These are phyloP conservation scores for Trichoderma orchidacearum DNA, from an alignment of 495 filamentous ascomycete species.

Conservation along the genomic window DNA sequence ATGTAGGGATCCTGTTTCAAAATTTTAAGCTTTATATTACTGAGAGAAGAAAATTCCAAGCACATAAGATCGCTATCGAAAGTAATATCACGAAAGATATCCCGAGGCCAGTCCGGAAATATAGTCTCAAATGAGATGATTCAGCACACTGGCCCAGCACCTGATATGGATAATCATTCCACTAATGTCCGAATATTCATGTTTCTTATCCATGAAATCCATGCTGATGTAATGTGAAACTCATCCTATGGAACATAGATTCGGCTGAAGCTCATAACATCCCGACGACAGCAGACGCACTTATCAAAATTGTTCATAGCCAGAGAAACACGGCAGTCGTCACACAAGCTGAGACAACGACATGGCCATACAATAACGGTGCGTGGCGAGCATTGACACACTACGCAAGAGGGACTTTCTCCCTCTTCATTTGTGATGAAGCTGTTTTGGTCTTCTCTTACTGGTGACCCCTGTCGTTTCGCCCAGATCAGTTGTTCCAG, in stretches of 20 bases:
- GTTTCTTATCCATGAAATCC: neutral
- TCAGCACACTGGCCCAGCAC: no score
- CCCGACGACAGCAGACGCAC: slow-evolving; percentile 83
- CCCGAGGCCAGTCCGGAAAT: no score
- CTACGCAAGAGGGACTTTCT: slow-evolving; percentile 77
- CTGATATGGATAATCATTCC: no score
- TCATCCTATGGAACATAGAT: slow-evolving; percentile 72
- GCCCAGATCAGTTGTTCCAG: slow-evolving; percentile 74
- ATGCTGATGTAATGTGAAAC: neutral
- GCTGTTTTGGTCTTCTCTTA: slow-evolving; percentile 4
- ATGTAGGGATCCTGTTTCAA: no score
- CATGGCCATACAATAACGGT: slow-evolving; percentile 96
- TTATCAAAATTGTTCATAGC: slow-evolving; percentile 95
- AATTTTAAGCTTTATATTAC: neutral
- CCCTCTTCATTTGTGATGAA: slow-evolving; percentile 48
- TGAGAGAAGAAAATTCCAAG: neutral
- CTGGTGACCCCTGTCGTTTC: slow-evolving; percentile 23
- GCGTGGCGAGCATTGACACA: slow-evolving; percentile 77
- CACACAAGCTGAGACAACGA: slow-evolving; percentile 83
- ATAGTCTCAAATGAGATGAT: no score
- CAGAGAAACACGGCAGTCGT: slow-evolving; percentile 84
- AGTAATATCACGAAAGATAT: no score
- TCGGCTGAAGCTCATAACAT: slow-evolving; percentile 74
- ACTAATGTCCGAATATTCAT: no score
- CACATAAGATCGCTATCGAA: neutral